Conservation (phyloP, 805 yeast species). For the Tetrapisispora nanseiensis region DNA sequence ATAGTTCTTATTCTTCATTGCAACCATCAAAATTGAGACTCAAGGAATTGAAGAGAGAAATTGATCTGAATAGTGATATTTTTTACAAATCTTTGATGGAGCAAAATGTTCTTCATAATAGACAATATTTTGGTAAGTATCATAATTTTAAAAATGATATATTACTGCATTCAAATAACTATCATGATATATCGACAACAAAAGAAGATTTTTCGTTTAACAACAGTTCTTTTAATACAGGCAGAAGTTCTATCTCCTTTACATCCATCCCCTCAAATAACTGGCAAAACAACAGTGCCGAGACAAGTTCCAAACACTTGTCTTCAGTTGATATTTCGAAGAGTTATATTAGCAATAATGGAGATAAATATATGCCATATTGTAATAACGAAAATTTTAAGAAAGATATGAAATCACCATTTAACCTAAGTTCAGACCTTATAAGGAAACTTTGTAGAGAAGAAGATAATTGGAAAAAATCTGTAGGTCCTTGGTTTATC, state of each 20-base stretch:
- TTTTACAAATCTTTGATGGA: background rate
- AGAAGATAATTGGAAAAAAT: constrained; percentile 2
- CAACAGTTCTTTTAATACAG: background rate
- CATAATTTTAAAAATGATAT: background rate
- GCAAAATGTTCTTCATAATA: background rate
- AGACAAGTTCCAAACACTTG: background rate
- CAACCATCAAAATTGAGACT: background rate
- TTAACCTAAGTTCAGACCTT: background rate
- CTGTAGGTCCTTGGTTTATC: constrained; percentile 1
- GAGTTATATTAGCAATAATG: background rate
- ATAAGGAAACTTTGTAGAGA: constrained; percentile 2
- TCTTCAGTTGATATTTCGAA: background rate
- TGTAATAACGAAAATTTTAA: background rate
- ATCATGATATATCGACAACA: background rate
- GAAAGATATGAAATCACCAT: background rate
- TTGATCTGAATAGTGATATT: background rate
- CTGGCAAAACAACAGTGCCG: background rate
- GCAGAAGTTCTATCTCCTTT: background rate
- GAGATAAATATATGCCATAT: background rate
- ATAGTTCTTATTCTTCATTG: background rate
- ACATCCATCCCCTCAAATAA: background rate
- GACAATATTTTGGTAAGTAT: background rate
- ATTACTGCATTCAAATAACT: no score
- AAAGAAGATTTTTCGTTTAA: background rate
- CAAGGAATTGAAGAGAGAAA: background rate